phyloP scores from a whole-genome alignment of 805 yeast species.

The Ogataea glucozyma region DNA sequence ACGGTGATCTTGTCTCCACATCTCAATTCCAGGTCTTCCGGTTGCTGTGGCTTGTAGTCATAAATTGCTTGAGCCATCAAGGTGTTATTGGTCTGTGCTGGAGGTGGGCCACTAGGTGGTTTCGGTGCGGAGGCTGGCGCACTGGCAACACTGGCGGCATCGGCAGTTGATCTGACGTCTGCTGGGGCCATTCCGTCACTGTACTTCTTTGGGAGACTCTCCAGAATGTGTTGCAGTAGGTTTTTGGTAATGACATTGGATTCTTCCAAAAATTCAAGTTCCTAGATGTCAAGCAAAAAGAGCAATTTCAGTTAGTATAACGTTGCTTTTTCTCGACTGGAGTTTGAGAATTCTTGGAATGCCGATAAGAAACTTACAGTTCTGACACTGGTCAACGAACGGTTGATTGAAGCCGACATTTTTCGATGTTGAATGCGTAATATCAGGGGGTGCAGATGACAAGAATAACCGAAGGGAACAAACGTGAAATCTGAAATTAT shows the following conservation, averaged over 20 bases:
- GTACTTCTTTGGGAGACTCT: conserved; percentile 59
- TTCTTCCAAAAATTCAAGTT: conserved; percentile 76
- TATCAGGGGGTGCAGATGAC: not conserved
- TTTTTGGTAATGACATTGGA: conserved; percentile 66
- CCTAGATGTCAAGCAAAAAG: conserved; percentile 35
- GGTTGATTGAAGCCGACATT: conserved; percentile 64
- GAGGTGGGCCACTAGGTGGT: conserved; percentile 12
- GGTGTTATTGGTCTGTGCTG: conserved; percentile 4
- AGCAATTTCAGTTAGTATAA: conserved; percentile 4
- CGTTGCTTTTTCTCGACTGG: not conserved
- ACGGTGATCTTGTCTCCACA: conserved; percentile 73
- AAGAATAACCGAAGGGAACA: not conserved
- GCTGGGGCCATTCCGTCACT: conserved; percentile 41
- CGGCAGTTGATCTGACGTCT: conserved; percentile 25
- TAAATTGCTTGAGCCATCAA: conserved; percentile 65
- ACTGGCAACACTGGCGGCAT: conserved; percentile 12
- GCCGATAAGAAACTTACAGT: conserved; percentile 38
- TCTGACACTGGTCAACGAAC: conserved; percentile 73
- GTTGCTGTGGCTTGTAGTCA: conserved; percentile 71
- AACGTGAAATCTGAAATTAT: not conserved
- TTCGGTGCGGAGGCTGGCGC: conserved; percentile 12
- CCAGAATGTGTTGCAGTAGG: conserved; percentile 51
- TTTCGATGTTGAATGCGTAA: too few species aligned
- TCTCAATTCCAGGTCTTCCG: conserved; percentile 65
- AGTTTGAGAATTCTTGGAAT: not conserved